These are phyloP conservation scores for Sporothrix variecibatus DNA, from an alignment of 2,329 filamentous ascomycete species.

Conservation along the genomic window DNA sequence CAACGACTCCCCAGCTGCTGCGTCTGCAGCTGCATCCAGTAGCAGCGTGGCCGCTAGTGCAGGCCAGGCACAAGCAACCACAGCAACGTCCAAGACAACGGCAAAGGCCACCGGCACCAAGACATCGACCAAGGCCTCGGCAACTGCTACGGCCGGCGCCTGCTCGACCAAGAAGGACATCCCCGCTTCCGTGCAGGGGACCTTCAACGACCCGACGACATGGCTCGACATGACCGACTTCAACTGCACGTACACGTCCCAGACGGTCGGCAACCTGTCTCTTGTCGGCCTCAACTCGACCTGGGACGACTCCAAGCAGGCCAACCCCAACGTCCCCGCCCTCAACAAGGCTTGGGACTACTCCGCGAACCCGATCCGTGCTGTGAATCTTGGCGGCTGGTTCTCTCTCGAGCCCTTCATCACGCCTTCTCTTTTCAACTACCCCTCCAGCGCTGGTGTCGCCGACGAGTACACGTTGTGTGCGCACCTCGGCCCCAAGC, in stretches of 20 bases:
- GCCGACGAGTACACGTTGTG: slow-evolving; percentile 88
- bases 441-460: slow-evolving; percentile 63
- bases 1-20: not conserved
- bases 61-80: not conserved
- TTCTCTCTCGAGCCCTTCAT: slow-evolving; percentile 93
- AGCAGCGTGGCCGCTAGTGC: not conserved
- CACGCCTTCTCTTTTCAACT: slow-evolving; percentile 80
- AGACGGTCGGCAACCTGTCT: slow-evolving; percentile 81
- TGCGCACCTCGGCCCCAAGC: slow-evolving; percentile 65
- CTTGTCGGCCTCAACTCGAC: slow-evolving; percentile 83
- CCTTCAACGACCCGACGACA: slow-evolving; percentile 23
- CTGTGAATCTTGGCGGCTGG: slow-evolving; percentile 94
- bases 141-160: not conserved
- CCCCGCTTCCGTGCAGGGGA: slow-evolving; percentile 4
- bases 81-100: not conserved
- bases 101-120: not conserved
- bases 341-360: slow-evolving; percentile 80
- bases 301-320: slow-evolving; percentile 80
- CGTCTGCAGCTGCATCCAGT: not conserved
- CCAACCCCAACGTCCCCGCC: slow-evolving; percentile 78
- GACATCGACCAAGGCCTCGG: not conserved
- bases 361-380: slow-evolving; percentile 74
- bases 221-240: slow-evolving; percentile 92
- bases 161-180: slow-evolving; percentile 20
- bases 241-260: slow-evolving; percentile 89